Evolutionary conservation across 1,284 basidiomycete genomes (phyloP), one percentile per base, ranked within the genome.

Genomic region (Neonothopanus nambi): DNA sequence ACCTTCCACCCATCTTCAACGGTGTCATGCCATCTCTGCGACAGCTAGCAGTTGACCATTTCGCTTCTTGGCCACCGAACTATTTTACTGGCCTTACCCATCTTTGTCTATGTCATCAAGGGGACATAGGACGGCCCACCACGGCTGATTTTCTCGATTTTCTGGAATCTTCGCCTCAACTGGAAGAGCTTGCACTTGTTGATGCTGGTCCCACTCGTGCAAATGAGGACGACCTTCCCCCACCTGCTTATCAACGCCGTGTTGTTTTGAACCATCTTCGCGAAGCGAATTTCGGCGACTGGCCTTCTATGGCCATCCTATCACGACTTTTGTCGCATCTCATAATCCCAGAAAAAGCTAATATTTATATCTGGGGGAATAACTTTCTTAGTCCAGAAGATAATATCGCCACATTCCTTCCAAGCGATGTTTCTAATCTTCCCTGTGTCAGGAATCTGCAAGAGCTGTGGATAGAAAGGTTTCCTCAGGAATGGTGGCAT

Each of bases 141-240:
- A 58, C 55, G 13, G 39, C 46, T 17, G 52, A 49, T n/a, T 61
- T 61, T 37, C 57, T 61, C 23, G 55, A 61, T 44, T 61, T 61
- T 30, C 44, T 61, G 12, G 52, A 57, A 13, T 43, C 40, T 9
- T 57, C 54, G 13, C 59, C 58, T 33, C 20, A 50, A 8, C 48
- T 61, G 2, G 55, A 61, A 40, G 59, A 57, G 24, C 42, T 61
- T 6, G 48, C 52, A 13, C 50, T 61, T 20, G 53, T 55, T 21
- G 36, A 49, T 30, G 57, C 59, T 26, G 59, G 59, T 17, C 59
- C 59, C 3, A 55, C 54, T 26, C 43, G 42, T 18, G 43, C 44
- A n/a, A 38, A 48, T n/a, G 41, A 26, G 2, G 37, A 28, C 11
- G 49, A 59, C 38, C 12, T 52, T 18, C 39, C 43, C 11, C 46